Evolutionary conservation across 176 grass and related monocot species (phyloP).

Genomic region (Avena eriantha): DNA sequence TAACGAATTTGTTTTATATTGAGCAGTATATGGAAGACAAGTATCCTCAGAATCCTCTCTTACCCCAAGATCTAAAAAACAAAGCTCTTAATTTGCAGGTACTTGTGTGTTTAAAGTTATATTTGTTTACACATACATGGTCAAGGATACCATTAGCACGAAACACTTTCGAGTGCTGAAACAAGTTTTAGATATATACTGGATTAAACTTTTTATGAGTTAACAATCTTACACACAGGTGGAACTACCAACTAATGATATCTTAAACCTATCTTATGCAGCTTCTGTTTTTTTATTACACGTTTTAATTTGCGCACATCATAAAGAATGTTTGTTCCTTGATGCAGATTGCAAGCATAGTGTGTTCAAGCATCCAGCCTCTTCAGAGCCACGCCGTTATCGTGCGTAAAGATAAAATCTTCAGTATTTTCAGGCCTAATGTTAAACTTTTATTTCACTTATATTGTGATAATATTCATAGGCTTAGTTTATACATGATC

Average conservation of each 20-base stretch:
- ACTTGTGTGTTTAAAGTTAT: constrained; percentile 27
- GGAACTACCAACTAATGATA: background rate
- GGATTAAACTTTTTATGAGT: constrained; percentile 23
- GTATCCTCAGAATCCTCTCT: constrained; percentile 76
- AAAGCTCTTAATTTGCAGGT: constrained; percentile 95
- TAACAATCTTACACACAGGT: background rate
- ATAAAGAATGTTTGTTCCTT: background rate
- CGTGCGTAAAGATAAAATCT: constrained; percentile 37
- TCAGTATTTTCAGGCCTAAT: background rate
- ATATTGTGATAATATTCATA: background rate
- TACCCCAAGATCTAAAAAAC: constrained; percentile 76
- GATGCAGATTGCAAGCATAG: constrained; percentile 78
- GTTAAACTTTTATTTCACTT: background rate
- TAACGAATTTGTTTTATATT: constrained; percentile 26
- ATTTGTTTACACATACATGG: background rate
- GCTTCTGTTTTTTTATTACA: background rate
- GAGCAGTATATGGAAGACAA: constrained; percentile 92
- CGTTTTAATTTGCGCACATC: background rate
- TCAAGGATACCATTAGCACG: background rate
- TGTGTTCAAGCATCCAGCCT: constrained; percentile 91
- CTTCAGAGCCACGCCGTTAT: constrained; percentile 58
- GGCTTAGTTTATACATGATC: constrained; percentile 17
- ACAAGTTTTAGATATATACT: background rate
- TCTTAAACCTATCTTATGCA: background rate
- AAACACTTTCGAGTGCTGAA: background rate